Conservation (phyloP, 805 yeast species). For the Wickerhamiella bombiphila region DNA sequence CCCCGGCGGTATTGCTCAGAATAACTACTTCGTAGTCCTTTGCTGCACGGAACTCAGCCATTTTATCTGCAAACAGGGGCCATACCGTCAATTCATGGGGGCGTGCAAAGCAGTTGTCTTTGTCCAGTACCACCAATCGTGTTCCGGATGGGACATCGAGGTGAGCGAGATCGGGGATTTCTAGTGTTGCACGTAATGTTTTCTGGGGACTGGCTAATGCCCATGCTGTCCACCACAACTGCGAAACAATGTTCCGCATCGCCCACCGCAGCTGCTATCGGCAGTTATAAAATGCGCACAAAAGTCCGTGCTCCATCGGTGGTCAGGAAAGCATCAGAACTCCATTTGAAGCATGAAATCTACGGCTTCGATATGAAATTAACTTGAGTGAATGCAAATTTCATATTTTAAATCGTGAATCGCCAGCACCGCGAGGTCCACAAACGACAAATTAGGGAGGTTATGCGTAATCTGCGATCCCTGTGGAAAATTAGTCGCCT, state of each 20-base stretch:
- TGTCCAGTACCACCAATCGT: conserved; percentile 74
- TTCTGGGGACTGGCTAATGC: conserved; percentile 2
- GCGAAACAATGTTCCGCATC: conserved; percentile 2
- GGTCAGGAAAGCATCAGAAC: too few relatives aligned
- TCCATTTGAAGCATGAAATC: too few relatives aligned
- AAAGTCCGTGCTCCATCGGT: too few relatives aligned
- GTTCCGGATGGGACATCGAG: conserved; percentile 24
- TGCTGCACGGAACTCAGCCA: conserved; percentile 33
- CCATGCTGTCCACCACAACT: conserved; percentile 8
- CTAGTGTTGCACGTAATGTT: conserved; percentile 13
- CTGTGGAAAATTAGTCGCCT: too few relatives aligned
- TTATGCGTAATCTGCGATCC: too few relatives aligned
- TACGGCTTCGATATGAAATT: too few relatives aligned
- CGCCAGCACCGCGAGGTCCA: too few relatives aligned
- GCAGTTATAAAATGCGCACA: too few relatives aligned
- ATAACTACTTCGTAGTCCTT: conserved; percentile 46
- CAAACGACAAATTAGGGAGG: too few relatives aligned
- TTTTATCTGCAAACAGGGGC: conserved; percentile 48
- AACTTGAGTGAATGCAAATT: too few relatives aligned
- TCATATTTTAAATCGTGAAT: too few relatives aligned
- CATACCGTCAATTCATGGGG: conserved; percentile 69
- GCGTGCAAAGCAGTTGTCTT: conserved; percentile 87
- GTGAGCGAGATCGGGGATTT: conserved; percentile 9
- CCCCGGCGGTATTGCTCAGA: conserved; percentile 86
- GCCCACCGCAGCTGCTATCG: too few relatives aligned